phyloP scores from a whole-genome alignment of 495 filamentous ascomycete species.

The Penicillium alfredii region DNA sequence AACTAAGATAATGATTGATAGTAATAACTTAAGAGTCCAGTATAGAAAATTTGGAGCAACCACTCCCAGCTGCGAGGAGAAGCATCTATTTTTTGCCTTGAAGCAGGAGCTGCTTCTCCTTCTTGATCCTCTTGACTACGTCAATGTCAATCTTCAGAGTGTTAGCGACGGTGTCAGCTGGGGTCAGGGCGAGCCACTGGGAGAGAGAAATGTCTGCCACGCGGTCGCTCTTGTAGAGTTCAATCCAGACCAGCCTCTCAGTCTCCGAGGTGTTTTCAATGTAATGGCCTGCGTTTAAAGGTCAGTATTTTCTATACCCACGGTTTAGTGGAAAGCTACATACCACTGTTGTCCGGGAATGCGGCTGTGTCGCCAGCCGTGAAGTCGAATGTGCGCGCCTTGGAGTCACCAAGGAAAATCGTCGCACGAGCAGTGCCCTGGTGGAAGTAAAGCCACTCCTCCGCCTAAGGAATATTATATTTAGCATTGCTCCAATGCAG shows the following conservation, averaged over 20 bases:
- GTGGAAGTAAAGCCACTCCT: slow-evolving; percentile 65
- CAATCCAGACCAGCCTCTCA: slow-evolving; percentile 57
- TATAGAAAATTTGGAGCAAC: too few species aligned
- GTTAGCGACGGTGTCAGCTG: slow-evolving; percentile 52
- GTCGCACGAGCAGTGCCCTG: slow-evolving; percentile 53
- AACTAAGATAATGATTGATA: too few species aligned
- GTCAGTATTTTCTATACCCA: not conserved
- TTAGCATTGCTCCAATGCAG: not conserved
- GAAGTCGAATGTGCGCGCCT: slow-evolving; percentile 60
- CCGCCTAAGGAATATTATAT: slow-evolving; percentile 35
- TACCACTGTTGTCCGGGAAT: slow-evolving; percentile 57
- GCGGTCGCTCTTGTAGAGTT: slow-evolving; percentile 59
- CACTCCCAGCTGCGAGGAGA: too few species aligned
- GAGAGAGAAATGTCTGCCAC: slow-evolving; percentile 57
- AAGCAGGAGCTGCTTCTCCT: slow-evolving; percentile 55
- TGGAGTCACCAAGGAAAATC: slow-evolving; percentile 52
- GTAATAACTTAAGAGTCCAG: too few species aligned
- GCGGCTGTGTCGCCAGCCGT: slow-evolving; percentile 57
- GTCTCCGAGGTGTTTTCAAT: slow-evolving; percentile 59
- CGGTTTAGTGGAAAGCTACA: slow-evolving; percentile 4
- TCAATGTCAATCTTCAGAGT: slow-evolving; percentile 52
- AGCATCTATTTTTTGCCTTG: slow-evolving; percentile 11
- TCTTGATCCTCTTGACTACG: slow-evolving; percentile 52
- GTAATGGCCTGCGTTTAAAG: slow-evolving; percentile 45
- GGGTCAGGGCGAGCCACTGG: slow-evolving; percentile 61